Percentiles rank a stretch among this genome's conserved stretches.
phyloP scores from a whole-genome alignment of 2,329 filamentous ascomycete species.

The Microsporum canis region DNA sequence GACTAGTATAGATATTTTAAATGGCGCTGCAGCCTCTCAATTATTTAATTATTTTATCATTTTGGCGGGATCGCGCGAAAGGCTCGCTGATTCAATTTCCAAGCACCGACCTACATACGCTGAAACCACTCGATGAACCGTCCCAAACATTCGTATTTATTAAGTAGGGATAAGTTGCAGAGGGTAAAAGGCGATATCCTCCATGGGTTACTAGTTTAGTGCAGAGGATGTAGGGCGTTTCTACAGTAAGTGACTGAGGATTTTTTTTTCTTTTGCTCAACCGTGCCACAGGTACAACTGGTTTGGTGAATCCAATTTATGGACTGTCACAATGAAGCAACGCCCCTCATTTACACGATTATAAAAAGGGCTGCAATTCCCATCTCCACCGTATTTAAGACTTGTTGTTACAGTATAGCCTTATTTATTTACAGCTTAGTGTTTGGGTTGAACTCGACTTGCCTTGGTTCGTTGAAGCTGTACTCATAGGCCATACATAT shows the following conservation, averaged over 20 bases:
- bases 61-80: no score
- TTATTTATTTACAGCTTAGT: background rate
- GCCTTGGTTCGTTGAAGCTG: background rate
- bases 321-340: background rate
- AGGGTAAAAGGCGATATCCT: background rate
- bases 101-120: no score
- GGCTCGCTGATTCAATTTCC: no score
- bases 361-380: background rate
- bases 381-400: no score
- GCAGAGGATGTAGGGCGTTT: background rate
- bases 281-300: background rate
- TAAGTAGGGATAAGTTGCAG: no score
- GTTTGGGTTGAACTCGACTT: background rate
- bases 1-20: no score
- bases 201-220: background rate
- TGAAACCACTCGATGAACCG: no score
- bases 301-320: background rate
- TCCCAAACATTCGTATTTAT: no score
- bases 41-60: no score
- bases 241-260: background rate
- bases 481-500: background rate
- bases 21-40: no score
- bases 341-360: background rate
- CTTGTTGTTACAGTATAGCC: background rate
- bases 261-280: background rate